Evolutionary conservation across 176 grass and related monocot genomes (phyloP).

Genomic region (Triticum aestivum): IWGSC_CS_RefSeq_v2.1 NC_057810.1:516813431-516813930

Average conservation of each 20-base stretch:
- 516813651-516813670: not conserved
- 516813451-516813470: constrained; percentile 95
- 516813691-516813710: not conserved
- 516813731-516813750: not conserved
- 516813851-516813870: not conserved
- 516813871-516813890: not conserved
- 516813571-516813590: not conserved
- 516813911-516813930: not conserved
- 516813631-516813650: not conserved
- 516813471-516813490: constrained; percentile 90
- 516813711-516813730: not conserved
- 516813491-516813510: constrained; percentile 86
- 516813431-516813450: constrained; percentile 92
- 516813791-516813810: not conserved
- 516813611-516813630: not conserved
- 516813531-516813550: not conserved
- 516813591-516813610: not conserved
- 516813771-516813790: not conserved
- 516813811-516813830: not conserved
- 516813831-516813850: not conserved
- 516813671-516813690: not conserved
- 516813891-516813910: not conserved
- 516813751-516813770: not conserved
- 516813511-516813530: not conserved
- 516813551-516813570: not conserved